Evolutionary conservation across 257 asterid genomes (phyloP).

Genomic region (Euphrasia confusa): DNA sequence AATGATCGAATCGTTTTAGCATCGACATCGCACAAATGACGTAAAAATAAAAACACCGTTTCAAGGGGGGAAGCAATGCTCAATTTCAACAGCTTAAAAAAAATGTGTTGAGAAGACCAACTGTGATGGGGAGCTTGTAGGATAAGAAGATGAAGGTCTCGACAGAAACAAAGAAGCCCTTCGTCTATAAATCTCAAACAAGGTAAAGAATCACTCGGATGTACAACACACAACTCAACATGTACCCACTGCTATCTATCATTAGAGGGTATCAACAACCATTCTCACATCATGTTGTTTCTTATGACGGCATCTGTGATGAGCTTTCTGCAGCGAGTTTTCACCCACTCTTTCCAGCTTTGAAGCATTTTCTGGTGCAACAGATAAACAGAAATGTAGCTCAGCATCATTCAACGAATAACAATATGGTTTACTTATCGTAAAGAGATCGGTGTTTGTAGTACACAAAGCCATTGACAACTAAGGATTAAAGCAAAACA

Average conservation of each 20-base stretch:
- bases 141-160: slow-evolving; percentile 4
- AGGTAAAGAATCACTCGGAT: not conserved
- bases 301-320: slow-evolving; percentile 88
- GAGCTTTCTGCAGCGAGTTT: slow-evolving; percentile 77
- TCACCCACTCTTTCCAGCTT: slow-evolving; percentile 63
- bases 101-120: no score
- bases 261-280: slow-evolving; percentile 38
- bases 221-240: not conserved
- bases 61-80: no score
- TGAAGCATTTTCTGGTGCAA: slow-evolving; percentile 41
- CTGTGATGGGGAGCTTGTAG: no score
- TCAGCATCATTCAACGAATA: not conserved
- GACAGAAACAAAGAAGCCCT: slow-evolving; percentile 1
- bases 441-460: not conserved
- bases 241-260: not conserved
- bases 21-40: no score
- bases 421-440: no score
- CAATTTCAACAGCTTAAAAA: no score
- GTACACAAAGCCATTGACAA: slow-evolving; percentile 7
- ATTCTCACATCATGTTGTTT: slow-evolving; percentile 69
- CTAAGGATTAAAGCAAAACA: not conserved
- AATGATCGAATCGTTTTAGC: no score
- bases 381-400: not conserved
- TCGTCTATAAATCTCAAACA: not conserved
- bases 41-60: no score